These are phyloP conservation scores for Rhizophagus clarus DNA, from an alignment of 192 early-diverging fungal species.

Conservation along the genomic window DNA sequence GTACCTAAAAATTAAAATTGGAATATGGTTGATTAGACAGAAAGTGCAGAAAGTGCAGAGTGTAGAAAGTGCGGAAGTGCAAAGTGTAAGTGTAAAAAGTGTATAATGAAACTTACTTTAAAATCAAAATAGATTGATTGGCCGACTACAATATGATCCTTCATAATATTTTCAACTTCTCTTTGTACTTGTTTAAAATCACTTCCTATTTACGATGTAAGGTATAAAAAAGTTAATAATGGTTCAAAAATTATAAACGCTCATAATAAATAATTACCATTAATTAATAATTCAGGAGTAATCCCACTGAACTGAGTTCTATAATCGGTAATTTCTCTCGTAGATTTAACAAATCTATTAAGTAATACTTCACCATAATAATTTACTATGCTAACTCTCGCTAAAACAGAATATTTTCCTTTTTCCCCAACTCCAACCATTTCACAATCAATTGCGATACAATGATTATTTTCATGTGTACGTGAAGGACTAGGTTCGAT, in stretches of 20 bases:
- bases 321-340: constrained; percentile 74
- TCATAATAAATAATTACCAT: background rate
- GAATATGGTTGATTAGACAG: too few relatives aligned
- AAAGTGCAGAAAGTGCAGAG: too few relatives aligned
- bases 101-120: constrained; percentile 19
- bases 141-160: constrained; percentile 73
- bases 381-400: constrained; percentile 76
- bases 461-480: constrained; percentile 32
- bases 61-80: too few relatives aligned
- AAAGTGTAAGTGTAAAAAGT: too few relatives aligned
- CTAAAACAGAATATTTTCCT: constrained; percentile 65
- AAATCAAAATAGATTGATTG: constrained; percentile 78
- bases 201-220: constrained; percentile 30
- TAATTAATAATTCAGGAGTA: background rate
- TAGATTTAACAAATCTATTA: constrained; percentile 68
- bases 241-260: background rate
- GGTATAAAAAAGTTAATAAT: background rate
- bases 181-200: constrained; percentile 64
- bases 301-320: constrained; percentile 78
- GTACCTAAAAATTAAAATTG: constrained; percentile 6
- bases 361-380: constrained; percentile 69
- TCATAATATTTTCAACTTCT: constrained; percentile 64
- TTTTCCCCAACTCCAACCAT: constrained; percentile 81
- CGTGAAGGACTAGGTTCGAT: background rate
- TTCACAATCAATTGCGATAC: constrained; percentile 82